Evolutionary conservation across 257 asterid genomes (phyloP), one percentile per base, ranked within the genome.

Genomic region (Nicotiana paniculata): DNA sequence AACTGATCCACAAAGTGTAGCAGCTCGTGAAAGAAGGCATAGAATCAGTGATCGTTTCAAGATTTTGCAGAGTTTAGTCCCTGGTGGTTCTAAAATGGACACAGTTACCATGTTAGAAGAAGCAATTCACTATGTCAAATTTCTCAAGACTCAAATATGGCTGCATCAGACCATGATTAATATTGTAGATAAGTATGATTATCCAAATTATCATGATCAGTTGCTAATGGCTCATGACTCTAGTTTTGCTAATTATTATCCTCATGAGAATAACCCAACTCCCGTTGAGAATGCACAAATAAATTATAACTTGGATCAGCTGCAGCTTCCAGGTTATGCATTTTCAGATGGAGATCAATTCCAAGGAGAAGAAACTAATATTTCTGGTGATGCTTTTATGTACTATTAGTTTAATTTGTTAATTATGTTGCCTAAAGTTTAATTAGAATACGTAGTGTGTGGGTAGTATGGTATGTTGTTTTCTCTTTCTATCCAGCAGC

Each of bases 21-120:
- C 98, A 58, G 97, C 97, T 26, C 85, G 97, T 66, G 91, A 84
- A 89, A 90, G 98, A 83, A 88, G 98, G 88, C 98, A 90, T 87
- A 88, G 93, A 53, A 92, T 94, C 74, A 94, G 97, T 80, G 93
- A 94, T 77, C 67, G 97, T 80, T 93, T 94, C 94, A 93, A 93
- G 94, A 90, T 93, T 58, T 77, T 94, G 85, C 92, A 83, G 64
- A 94, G 97, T 89, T 79, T 94, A 59, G 91, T 93, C 0, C 98
- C 98, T 0, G 97, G 98, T 0, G 97, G 97, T 8, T 85, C 90
- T 9, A 94, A 90, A 48, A 82, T 93, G 97, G 98, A 94, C 55
- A 94, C 97, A 3, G 97, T 90, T 2, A 89, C 97, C 57, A 92
- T 94, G 97, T 88, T 94, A 18, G 98, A 94, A 46, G 94, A 91